Evolutionary conservation across 768 basidiomycete genomes (phyloP).

Genomic region (Panellus pusillus): DNA sequence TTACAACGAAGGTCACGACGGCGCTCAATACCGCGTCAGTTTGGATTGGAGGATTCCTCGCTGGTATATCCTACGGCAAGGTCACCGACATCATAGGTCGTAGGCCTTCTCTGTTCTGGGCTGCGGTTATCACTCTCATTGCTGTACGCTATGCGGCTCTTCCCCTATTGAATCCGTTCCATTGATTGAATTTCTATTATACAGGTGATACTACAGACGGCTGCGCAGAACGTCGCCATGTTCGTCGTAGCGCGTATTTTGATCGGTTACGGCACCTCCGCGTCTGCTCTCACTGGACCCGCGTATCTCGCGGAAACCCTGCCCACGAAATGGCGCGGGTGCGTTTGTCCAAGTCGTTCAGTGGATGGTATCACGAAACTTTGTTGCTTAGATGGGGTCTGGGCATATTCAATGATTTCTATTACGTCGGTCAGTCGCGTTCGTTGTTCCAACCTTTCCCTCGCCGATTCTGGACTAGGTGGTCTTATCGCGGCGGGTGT

Average conservation of each 20-base stretch:
- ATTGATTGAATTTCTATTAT: too few species aligned
- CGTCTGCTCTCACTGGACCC: slow-evolving; percentile 23
- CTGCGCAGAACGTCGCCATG: slow-evolving; percentile 25
- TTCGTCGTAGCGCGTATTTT: slow-evolving; percentile 26
- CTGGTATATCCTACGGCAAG: slow-evolving; percentile 23
- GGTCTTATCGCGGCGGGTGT: slow-evolving; percentile 21
- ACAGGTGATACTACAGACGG: slow-evolving; percentile 23
- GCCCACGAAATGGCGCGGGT: slow-evolving; percentile 22
- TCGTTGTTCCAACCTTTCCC: not conserved
- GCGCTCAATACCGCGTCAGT: slow-evolving; percentile 24
- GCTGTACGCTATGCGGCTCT: slow-evolving; percentile 5
- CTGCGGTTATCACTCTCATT: slow-evolving; percentile 21
- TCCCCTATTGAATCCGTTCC: too few species aligned
- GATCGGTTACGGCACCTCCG: slow-evolving; percentile 25
- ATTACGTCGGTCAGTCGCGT: slow-evolving; percentile 22
- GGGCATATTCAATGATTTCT: slow-evolving; percentile 27
- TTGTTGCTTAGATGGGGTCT: slow-evolving; percentile 17
- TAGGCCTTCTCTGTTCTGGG: slow-evolving; percentile 23
- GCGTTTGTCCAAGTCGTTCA: too few species aligned
- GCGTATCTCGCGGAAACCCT: slow-evolving; percentile 25
- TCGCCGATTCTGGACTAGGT: not conserved
- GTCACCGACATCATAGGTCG: slow-evolving; percentile 25
- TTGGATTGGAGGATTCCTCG: slow-evolving; percentile 26
- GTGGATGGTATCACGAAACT: too few species aligned
- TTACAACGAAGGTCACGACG: not conserved